Percentiles rank a stretch among this genome's conserved stretches.
Evolutionary conservation across 306 rosid genomes (phyloP).

Genomic region (cucumber (Cucumis sativus)): DNA sequence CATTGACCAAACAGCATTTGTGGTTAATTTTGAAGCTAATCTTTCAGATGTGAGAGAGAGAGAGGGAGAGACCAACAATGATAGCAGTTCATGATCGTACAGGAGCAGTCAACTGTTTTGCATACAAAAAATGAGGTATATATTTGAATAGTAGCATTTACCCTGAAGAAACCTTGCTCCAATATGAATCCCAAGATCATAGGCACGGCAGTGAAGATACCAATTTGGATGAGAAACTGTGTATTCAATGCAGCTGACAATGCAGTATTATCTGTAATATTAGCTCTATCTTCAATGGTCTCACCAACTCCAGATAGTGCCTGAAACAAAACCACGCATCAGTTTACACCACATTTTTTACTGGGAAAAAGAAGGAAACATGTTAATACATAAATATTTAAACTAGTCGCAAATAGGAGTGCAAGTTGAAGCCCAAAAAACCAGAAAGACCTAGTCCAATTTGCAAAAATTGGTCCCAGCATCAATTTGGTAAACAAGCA

Average conservation of each 20-base stretch:
- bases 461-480: neutral
- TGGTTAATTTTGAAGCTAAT: neutral
- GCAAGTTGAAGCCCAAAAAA: neutral
- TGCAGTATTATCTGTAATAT: constrained; percentile 43
- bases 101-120: neutral
- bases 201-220: constrained; percentile 82
- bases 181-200: constrained; percentile 74
- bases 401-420: neutral
- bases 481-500: neutral
- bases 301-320: constrained; percentile 94
- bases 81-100: neutral
- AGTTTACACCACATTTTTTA: neutral
- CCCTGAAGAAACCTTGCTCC: constrained; percentile 86
- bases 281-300: constrained; percentile 39
- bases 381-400: neutral
- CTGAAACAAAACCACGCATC: constrained; percentile 23
- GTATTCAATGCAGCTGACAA: constrained; percentile 63
- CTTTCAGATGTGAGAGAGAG: neutral
- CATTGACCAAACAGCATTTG: neutral
- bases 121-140: neutral
- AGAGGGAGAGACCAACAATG: neutral
- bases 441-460: neutral
- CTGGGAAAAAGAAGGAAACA: neutral
- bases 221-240: constrained; percentile 84
- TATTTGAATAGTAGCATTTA: constrained; percentile 13